Evolutionary conservation across 331 rosid species (phyloP).

Genomic region (Rhamnella rubrinervis): DNA sequence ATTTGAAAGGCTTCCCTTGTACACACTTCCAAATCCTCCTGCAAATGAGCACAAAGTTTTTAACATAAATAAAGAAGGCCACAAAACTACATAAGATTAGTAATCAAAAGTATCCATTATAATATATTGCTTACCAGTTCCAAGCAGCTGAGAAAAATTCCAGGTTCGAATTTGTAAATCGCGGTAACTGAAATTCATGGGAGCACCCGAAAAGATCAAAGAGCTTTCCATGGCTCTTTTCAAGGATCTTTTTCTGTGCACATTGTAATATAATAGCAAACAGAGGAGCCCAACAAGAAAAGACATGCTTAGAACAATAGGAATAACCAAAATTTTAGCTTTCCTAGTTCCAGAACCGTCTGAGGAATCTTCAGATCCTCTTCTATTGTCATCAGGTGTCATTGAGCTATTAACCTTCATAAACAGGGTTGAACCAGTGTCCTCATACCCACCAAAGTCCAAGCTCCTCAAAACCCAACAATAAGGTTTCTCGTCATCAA

Average conservation of each 20-base stretch:
- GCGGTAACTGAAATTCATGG: conserved; percentile 64
- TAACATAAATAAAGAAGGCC: neutral
- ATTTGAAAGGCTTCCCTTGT: conserved; percentile 89
- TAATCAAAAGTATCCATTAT: neutral
- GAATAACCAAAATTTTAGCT: conserved; percentile 65
- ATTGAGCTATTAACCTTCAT: conserved; percentile 66
- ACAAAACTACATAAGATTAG: neutral
- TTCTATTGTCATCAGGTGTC: conserved; percentile 31
- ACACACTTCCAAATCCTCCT: conserved; percentile 97
- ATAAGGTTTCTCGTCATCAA: conserved; percentile 73
- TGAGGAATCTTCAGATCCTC: conserved; percentile 43
- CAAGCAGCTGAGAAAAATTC: conserved; percentile 74
- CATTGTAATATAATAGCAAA: conserved; percentile 63
- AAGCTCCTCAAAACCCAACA: conserved; percentile 85
- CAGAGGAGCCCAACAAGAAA: conserved; percentile 64
- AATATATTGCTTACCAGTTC: conserved; percentile 50
- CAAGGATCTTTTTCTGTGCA: conserved; percentile 62
- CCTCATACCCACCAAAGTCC: conserved; percentile 92
- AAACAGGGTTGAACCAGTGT: conserved; percentile 73
- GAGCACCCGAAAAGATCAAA: conserved; percentile 77
- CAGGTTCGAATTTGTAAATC: conserved; percentile 75
- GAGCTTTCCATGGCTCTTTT: conserved; percentile 73
- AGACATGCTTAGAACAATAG: conserved; percentile 64
- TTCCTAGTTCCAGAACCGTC: conserved; percentile 40
- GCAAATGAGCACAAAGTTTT: conserved; percentile 16